These are phyloP conservation scores for Mortierella sp. DNA, from an alignment of 371 early-diverging fungal species.

Conservation along the genomic window DNA sequence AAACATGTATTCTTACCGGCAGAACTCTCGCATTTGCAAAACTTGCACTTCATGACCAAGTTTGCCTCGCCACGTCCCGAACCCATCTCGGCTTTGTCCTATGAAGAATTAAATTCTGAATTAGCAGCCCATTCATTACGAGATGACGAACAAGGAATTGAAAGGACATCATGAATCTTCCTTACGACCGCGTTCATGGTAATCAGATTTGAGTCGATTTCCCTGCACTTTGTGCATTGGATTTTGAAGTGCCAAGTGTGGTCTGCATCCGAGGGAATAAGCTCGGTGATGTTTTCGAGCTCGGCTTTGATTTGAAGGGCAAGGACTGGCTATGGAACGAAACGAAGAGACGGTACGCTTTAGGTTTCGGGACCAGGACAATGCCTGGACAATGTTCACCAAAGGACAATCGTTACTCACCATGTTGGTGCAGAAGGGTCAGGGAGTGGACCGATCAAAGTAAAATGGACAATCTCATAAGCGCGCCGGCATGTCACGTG, in stretches of 20 bases:
- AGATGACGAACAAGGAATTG: slow-evolving; percentile 31
- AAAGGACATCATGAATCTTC: slow-evolving; percentile 12
- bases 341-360: not conserved
- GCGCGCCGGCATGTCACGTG: no score
- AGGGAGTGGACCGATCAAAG: no score
- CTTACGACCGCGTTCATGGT: slow-evolving; percentile 76
- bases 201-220: slow-evolving; percentile 79
- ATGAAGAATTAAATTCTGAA: not conserved
- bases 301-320: slow-evolving; percentile 81
- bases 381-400: no score
- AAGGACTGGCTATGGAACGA: slow-evolving; percentile 48
- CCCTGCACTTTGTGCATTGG: slow-evolving; percentile 87
- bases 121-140: no score
- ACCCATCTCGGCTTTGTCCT: slow-evolving; percentile 53
- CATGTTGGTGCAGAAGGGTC: no score
- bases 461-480: no score
- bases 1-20: slow-evolving; percentile 62
- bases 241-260: slow-evolving; percentile 87
- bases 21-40: slow-evolving; percentile 85
- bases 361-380: no score
- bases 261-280: slow-evolving; percentile 70
- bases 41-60: slow-evolving; percentile 93
- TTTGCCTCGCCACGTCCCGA: slow-evolving; percentile 83
- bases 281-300: slow-evolving; percentile 83
- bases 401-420: no score